Base-by-base conservation (phyloP, 306 rosid genomes). In the Malus asiatica region DNA sequence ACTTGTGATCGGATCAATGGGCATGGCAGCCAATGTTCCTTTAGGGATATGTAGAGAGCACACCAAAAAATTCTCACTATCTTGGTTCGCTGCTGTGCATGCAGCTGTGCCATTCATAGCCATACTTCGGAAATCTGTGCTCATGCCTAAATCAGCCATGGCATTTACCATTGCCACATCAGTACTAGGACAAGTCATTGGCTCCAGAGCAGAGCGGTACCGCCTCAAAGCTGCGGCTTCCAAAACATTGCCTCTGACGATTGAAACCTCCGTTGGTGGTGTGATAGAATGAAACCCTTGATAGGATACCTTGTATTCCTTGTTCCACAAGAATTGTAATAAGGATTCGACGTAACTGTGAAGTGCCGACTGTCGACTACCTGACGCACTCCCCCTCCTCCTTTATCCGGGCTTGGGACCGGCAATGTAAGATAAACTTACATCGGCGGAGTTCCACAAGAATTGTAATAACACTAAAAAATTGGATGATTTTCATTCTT, bases 31-130 rank as follows among this genome's bases (percentile, higher is more conserved):
- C 59, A 95, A 92, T 79, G 87, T 92, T 65, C 98, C 98, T 27
- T 80, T 92, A 78, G 98, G 98, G 74, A 57, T 95, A 65, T 92
- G 97, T 97, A 85, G 98, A 78, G 97, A 95, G 83, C 97, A 95
- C 78, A 95, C 98, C 1, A 68, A 95, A 80, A 95, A 92, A 79
- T 95, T 95, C 79, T 92, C 97, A 9, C 97, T 88, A 4, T 82
- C 97, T 48, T 95, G 97, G 98, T 89, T 95, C 77, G 87, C 87
- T 48, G 98, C 97, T 2, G 90, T 95, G 66, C 98, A 95, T 72
- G 98, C 97, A 16, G 97, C 97, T 68, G 98, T 95, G 79, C 98
- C 98, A 63, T 95, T 95, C 88, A 92, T 95, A 84, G 97, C 85
- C 23, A 82, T 95, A 81, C 93, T 95, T 40, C 85, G 96, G 88